phyloP scores from a whole-genome alignment of 2,329 filamentous ascomycete genomes.

The Colletotrichum neosansevieriae region DNA sequence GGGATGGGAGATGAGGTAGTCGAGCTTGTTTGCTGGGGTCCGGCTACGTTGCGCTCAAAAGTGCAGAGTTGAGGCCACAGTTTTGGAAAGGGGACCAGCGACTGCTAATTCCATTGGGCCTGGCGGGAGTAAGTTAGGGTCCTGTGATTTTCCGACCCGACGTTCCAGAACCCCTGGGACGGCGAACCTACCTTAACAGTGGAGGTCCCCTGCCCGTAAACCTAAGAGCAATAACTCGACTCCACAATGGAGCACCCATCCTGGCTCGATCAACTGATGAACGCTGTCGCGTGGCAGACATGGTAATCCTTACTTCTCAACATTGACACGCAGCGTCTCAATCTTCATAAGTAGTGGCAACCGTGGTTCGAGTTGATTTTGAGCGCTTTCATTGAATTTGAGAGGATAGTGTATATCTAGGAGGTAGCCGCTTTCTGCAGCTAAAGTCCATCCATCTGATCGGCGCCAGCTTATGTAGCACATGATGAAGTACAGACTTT shows the following conservation, averaged over 20 bases:
- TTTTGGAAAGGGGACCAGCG: slow-evolving; percentile 51
- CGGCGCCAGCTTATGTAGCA: slow-evolving; percentile 37
- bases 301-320: slow-evolving; percentile 29
- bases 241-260: slow-evolving; percentile 16
- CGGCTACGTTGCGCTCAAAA: slow-evolving; percentile 41
- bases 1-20: slow-evolving; percentile 32
- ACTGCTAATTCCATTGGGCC: slow-evolving; percentile 22
- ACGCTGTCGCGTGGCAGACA: slow-evolving; percentile 27
- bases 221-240: slow-evolving; percentile 14
- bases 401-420: slow-evolving; percentile 37
- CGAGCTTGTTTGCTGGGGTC: slow-evolving; percentile 18
- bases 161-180: slow-evolving; percentile 32
- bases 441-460: slow-evolving; percentile 12
- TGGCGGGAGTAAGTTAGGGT: slow-evolving; percentile 41
- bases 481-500: slow-evolving; percentile 33
- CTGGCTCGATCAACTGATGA: slow-evolving; percentile 14
- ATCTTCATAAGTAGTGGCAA: too few species aligned
- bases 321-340: not conserved
- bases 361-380: not conserved
- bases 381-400: slow-evolving; percentile 33
- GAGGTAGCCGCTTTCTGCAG: slow-evolving; percentile 35
- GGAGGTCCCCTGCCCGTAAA: slow-evolving; percentile 14
- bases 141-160: slow-evolving; percentile 40
- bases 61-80: slow-evolving; percentile 58
- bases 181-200: slow-evolving; percentile 38